Evolutionary conservation across 257 asterid genomes (phyloP), one percentile per base, ranked within the genome.

Genomic region (Scutellaria minor): DNA sequence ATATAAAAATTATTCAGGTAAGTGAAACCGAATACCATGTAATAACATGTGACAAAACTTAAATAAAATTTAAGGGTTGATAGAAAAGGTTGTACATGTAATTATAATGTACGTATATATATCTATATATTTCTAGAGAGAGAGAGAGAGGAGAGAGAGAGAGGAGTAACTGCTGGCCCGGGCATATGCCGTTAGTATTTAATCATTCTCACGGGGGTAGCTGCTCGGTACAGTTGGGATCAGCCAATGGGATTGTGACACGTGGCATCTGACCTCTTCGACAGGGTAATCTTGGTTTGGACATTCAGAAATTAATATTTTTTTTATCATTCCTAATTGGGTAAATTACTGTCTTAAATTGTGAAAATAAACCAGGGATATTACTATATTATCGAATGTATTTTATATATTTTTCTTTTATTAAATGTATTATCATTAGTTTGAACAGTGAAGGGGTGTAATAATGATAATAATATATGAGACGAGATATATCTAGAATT

Each of bases 151-250:
- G 75, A 46, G 61, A 13, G 63, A 63, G 66, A 6, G 50, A 52
- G 76, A 31, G 42, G 24, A 66, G 77, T 77, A 80, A 86, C 75
- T 78, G 79, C 77, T 71, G 79, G 79, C 79, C 88, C 85, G 89
- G 83, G 80, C 67, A 72, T 77, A 81, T 75, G 88, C 91, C 87
- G 92, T 77, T 85, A 58, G 85, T 80, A 87, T 89, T 90, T 89
- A 83, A 85, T 83, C 91, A 68, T 65, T 70, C 79, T 86, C 96
- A 89, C 97, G 94, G 85, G 85, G 79, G 80, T 72, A 68, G 84
- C 67, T 78, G 73, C 68, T 20, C 55, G 56, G 73, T 66, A 72
- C 85, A 81, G 83, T 68, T 79, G 81, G 52, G 64, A 5, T 10
- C 59, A 6, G 22, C 82, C 84, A 80, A 73, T 77, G 48, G 52